These are phyloP conservation scores for Hypsizygus ulmarius DNA, from an alignment of 1,284 basidiomycete genomes.

Conservation along the genomic window DNA sequence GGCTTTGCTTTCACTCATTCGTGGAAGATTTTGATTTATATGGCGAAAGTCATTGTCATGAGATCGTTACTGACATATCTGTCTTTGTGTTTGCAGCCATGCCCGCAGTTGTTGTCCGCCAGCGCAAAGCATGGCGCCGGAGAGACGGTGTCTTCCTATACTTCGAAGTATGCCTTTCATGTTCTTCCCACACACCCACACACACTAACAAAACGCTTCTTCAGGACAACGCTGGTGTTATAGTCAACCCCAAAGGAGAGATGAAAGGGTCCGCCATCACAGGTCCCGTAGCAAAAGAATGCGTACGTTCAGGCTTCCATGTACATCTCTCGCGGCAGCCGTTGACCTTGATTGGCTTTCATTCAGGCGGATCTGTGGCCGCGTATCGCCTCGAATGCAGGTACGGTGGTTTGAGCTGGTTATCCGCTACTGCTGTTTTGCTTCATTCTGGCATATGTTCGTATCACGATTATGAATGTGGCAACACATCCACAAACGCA, in stretches of 20 bases:
- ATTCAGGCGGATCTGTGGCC: conserved; percentile 95
- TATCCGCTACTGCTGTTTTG: conserved; percentile 18
- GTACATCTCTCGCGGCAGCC: background rate
- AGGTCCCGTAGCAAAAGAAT: conserved; percentile 97
- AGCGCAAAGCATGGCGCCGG: conserved; percentile 98
- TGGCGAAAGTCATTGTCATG: background rate
- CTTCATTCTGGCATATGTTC: conserved; percentile 19
- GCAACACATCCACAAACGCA: conserved; percentile 5
- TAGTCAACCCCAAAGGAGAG: conserved; percentile 99
- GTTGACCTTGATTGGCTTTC: conserved; percentile 3
- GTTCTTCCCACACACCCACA: background rate
- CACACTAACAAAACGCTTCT: background rate
- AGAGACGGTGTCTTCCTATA: conserved; percentile 99
- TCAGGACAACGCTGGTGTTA: conserved; percentile 94
- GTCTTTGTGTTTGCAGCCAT: conserved; percentile 60
- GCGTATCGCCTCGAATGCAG: conserved; percentile 98
- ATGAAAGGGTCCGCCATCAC: conserved; percentile 99
- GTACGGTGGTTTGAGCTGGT: conserved; percentile 83
- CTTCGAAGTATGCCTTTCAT: conserved; percentile 72
- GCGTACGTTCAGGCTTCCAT: conserved; percentile 51
- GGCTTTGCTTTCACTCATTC: too few relatives aligned
- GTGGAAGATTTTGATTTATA: background rate
- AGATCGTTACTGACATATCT: background rate
- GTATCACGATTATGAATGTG: conserved; percentile 17
- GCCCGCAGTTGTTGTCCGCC: conserved; percentile 96